phyloP scores from a whole-genome alignment of 139 green algal genomes.

The Chlorella sp. region DNA sequence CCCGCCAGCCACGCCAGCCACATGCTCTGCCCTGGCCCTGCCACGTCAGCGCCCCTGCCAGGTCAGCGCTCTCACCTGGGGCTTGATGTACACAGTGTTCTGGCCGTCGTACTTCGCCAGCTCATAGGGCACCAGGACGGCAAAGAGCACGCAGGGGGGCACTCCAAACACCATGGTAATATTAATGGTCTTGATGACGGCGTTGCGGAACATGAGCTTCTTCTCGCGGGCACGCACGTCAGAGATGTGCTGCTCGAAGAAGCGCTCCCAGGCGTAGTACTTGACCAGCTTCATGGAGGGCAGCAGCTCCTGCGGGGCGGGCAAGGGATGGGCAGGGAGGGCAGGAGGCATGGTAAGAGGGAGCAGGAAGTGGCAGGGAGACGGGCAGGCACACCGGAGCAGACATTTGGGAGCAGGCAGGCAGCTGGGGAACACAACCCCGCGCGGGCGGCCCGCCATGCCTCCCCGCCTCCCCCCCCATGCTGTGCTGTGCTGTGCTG shows the following conservation, averaged over 20 bases:
- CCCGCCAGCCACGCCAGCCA: background rate
- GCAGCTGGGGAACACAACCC: too few species aligned
- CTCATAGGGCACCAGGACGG: constrained; percentile 72
- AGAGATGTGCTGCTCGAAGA: constrained; percentile 61
- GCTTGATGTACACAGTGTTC: constrained; percentile 2
- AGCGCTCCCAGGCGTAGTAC: constrained; percentile 77
- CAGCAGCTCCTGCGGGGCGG: constrained; percentile 70
- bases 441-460: too few species aligned
- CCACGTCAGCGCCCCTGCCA: background rate
- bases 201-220: constrained; percentile 45
- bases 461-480: background rate
- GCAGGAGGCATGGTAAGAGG: background rate
- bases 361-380: too few species aligned
- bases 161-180: constrained; percentile 71
- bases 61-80: background rate
- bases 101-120: constrained; percentile 44
- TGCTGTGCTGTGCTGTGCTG: too few species aligned
- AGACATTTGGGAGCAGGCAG: too few species aligned
- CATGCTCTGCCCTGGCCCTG: background rate
- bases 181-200: constrained; percentile 72
- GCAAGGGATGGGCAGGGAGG: background rate
- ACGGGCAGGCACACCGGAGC: too few species aligned
- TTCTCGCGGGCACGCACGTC: constrained; percentile 62
- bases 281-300: constrained; percentile 80
- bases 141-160: constrained; percentile 61